Conservation (phyloP, 129 eudicot genomes). For the Logfia minima region DNA sequence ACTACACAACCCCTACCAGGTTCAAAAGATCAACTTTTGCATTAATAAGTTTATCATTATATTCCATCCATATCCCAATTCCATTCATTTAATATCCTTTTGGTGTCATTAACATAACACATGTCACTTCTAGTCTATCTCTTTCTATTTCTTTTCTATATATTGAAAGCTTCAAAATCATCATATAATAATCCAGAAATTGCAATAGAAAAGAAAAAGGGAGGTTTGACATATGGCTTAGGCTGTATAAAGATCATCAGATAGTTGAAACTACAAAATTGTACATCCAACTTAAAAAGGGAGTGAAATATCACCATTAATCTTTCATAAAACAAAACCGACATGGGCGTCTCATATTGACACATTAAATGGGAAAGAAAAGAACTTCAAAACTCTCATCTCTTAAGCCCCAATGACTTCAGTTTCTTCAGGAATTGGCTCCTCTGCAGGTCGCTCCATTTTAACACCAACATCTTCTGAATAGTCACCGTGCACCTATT, state of each 20-base stretch:
- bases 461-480: background rate
- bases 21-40: background rate
- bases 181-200: too few relatives aligned
- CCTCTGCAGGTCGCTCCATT: background rate
- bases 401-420: background rate
- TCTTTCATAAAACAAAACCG: background rate
- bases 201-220: too few relatives aligned
- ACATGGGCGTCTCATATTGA: background rate
- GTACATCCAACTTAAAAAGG: background rate
- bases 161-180: too few relatives aligned
- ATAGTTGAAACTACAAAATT: background rate
- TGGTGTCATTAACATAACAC: too few relatives aligned
- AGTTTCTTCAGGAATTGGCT: slow-evolving; percentile 1
- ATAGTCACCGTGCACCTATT: background rate
- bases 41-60: too few relatives aligned
- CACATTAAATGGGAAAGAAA: background rate
- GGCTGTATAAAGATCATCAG: background rate
- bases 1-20: background rate
- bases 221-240: background rate
- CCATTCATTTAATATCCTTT: too few relatives aligned
- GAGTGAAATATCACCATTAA: background rate
- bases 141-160: too few relatives aligned
- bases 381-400: background rate
- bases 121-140: too few relatives aligned
- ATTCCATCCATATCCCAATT: too few relatives aligned